Conservation (phyloP, 2,329 filamentous ascomycete species). For the Colletotrichum camelliae region DNA sequence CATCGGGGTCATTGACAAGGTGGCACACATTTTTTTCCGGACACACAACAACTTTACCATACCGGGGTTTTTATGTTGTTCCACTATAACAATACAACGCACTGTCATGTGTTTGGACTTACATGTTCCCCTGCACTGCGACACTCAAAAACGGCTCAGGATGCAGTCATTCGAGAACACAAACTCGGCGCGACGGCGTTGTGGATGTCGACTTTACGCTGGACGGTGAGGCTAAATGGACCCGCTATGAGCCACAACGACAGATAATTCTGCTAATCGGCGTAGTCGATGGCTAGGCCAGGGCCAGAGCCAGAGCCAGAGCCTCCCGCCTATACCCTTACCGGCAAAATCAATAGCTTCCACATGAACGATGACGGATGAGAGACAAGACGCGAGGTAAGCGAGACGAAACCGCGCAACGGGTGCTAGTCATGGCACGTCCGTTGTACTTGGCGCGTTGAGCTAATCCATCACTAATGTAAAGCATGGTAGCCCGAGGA, state of each 20-base stretch:
- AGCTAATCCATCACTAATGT: not conserved
- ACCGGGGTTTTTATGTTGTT: not conserved
- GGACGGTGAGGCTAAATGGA: not conserved
- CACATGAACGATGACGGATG: not conserved
- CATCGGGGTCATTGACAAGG: not conserved
- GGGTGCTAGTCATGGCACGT: not conserved
- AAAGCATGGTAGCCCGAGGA: not conserved
- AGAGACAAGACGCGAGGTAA: not conserved
- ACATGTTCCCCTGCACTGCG: not conserved
- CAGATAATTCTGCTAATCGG: not conserved
- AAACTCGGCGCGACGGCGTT: not conserved
- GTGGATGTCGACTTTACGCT: not conserved
- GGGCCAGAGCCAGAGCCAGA: not conserved
- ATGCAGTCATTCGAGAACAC: not conserved
- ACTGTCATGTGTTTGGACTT: not conserved
- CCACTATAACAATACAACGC: not conserved
- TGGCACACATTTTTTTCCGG: not conserved
- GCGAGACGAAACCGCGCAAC: not conserved
- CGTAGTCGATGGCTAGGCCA: not conserved
- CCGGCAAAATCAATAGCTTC: not conserved
- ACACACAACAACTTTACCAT: not conserved
- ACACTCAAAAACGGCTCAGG: slow-evolving; percentile 17
- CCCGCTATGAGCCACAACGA: not conserved
- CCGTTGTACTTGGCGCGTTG: not conserved
- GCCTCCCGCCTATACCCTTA: not conserved